Base-by-base conservation (phyloP, 371 early-diverging fungal genomes). In the Lichtheimia ramosa region DNA sequence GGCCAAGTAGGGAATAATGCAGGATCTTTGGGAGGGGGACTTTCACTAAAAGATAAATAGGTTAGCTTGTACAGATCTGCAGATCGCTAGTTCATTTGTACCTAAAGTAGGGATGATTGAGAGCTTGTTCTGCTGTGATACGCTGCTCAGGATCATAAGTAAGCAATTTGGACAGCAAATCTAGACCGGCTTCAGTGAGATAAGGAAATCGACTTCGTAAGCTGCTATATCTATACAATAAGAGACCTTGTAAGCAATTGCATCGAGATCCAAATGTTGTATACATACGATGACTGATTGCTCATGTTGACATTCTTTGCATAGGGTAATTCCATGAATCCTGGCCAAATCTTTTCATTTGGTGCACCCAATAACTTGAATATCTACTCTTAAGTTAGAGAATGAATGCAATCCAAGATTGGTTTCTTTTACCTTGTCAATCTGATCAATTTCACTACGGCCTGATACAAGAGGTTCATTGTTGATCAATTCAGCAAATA, bases 1-100 rank as follows among this genome's bases (percentile, higher is more conserved):
- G 98, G 98, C 89, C 95, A 97, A 0, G 95, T 95, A 2, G 98
- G 97, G 67, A 97, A 96, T 74, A 97, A 73, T 24, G 89, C 85
- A 1, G 97, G 95, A 65, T 96, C 92, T 71, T 95, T 93, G 12
- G 97, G 96, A 28, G 83, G 74, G 3, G 98, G 98, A 18, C 82
- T 79, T 70, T 96, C 96, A 7, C 86, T 90, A 58, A 24, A 16
- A 18, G n/a, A n/a, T n/a, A 13, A 14, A 13, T 46, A n/a, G 4
- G 12, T 20, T 48, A 15, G 43, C n/a, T n/a, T 34, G 25, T 39
- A 13, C 34, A 5, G 20, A 28, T n/a, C 23, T 56, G 12, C 2
- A 34, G 16, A 10, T n/a, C 21, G 6, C 40, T 40, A 28, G 2
- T 13, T 13, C 15, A 12, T 13, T 62, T 79, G 59, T 74, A 88